A percentile compares a stretch with the other conserved stretches of the same genome.
Conservation (phyloP, 306 rosid genomes). For the Notholithocarpus densiflorus region DNA sequence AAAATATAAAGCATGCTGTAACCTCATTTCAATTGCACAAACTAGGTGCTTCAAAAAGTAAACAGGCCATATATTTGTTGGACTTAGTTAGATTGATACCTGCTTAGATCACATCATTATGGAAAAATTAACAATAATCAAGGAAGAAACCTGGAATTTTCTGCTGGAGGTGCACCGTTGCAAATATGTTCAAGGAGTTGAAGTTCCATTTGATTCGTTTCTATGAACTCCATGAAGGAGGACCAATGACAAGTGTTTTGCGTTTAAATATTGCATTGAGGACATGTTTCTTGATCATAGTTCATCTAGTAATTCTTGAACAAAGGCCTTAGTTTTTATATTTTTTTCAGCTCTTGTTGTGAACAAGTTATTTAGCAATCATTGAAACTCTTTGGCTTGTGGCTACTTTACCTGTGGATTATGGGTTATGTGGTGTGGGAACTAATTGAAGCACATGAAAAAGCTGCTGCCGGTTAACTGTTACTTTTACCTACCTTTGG, state of each 20-base stretch:
- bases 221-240: too few relatives aligned
- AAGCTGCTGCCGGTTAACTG: not conserved
- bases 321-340: not conserved
- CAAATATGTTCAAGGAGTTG: constrained; percentile 11
- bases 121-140: not conserved
- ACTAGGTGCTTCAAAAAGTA: not conserved
- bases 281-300: too few relatives aligned
- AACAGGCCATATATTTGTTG: not conserved
- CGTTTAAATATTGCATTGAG: too few relatives aligned
- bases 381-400: not conserved
- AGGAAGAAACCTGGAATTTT: constrained; percentile 6
- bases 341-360: not conserved
- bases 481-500: not conserved
- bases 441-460: not conserved
- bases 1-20: not conserved
- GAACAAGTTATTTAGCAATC: constrained; percentile 8
- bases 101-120: not conserved
- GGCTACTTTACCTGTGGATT: not conserved
- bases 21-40: not conserved
- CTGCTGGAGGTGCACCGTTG: not conserved
- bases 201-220: constrained; percentile 1
- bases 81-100: not conserved
- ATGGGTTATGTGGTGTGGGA: not conserved
- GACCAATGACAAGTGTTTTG: too few relatives aligned
- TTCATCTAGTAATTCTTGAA: too few relatives aligned